A percentile compares a stretch with the other conserved stretches of the same genome.
These are phyloP conservation scores for Begonia peltatifolia DNA, from an alignment of 306 rosid species.

Conservation along the genomic window DNA sequence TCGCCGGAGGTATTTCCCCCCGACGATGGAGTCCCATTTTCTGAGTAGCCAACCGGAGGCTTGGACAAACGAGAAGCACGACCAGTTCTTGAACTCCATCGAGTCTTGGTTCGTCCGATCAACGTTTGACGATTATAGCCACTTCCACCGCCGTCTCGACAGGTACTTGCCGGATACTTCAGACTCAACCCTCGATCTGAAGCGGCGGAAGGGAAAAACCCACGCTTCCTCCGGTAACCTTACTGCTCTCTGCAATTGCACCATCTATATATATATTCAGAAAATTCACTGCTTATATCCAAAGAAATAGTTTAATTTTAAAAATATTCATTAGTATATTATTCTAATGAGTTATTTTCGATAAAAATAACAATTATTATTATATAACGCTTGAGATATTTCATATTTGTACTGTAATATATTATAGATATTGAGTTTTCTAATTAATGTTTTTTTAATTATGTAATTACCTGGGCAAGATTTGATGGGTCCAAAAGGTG, in stretches of 20 bases:
- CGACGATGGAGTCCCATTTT: conserved; percentile 1
- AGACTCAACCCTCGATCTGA: not conserved
- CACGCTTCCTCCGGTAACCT: not conserved
- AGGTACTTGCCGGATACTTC: not conserved
- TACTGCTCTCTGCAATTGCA: not conserved
- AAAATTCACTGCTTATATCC: no score
- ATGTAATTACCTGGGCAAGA: not conserved
- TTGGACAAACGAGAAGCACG: not conserved
- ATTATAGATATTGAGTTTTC: not conserved
- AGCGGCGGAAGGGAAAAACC: not conserved
- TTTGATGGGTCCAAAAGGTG: not conserved
- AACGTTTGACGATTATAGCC: not conserved
- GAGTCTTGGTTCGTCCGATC: not conserved
- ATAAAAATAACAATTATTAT: no score
- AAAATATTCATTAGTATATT: no score
- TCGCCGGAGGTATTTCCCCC: no score
- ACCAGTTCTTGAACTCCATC: conserved; percentile 1
- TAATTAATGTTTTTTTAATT: not conserved
- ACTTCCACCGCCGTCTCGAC: not conserved
- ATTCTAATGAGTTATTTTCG: no score
- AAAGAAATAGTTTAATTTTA: no score
- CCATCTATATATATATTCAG: not conserved
- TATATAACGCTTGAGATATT: no score
- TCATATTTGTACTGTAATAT: no score
- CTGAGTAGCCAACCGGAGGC: not conserved